Evolutionary conservation across 495 filamentous ascomycete genomes (phyloP), one percentile per base, ranked within the genome.

Genomic region (Penicillium simplicissimum): DNA sequence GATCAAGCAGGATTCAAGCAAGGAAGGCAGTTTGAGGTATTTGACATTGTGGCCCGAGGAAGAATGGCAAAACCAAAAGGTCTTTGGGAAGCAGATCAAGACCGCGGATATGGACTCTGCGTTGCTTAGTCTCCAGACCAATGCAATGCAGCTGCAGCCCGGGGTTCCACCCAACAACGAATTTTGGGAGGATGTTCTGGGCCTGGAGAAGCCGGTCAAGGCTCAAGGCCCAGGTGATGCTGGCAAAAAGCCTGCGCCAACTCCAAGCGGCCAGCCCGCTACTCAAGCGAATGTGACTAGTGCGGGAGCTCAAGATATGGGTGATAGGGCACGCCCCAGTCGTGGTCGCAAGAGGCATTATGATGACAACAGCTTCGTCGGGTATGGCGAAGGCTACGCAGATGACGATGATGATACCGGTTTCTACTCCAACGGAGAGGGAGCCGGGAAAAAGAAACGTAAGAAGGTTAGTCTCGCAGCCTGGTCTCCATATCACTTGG

Each of bases 301-400:
- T 19, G 57, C 65, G 34, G 59, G 64, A 10, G 55, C 71, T 14
- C 64, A 67, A 35, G 82, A 84, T 57, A 54, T 70, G 15, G 51
- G 31, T 33, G 75, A 79, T 14, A 77, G 87, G 36, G 25, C 51
- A 17, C 72, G 78, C 19, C 85, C 89, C 3, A 87, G 81, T 66
- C 84, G 85, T 33, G 83, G 83, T 34, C 87, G 85, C 65, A 89
- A 89, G 74, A 78, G 88, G 62, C 77, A 85, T 63, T 91, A 91
- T 67, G 83, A 86, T 66, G 88, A 90, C 33, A 76, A 76, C 47
- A 87, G 84, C 64, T 91, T 87, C 69, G 83, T 83, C 55, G 88
- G 88, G 5, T 91, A 91, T 62, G 84, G 81, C 52, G 87, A 89
- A 75, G 87, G 84, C 11, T 87, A 75, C 69, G 76, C 77, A 11